Conservation (phyloP, 805 yeast species). For the Metschnikowia aberdeeniae region DNA sequence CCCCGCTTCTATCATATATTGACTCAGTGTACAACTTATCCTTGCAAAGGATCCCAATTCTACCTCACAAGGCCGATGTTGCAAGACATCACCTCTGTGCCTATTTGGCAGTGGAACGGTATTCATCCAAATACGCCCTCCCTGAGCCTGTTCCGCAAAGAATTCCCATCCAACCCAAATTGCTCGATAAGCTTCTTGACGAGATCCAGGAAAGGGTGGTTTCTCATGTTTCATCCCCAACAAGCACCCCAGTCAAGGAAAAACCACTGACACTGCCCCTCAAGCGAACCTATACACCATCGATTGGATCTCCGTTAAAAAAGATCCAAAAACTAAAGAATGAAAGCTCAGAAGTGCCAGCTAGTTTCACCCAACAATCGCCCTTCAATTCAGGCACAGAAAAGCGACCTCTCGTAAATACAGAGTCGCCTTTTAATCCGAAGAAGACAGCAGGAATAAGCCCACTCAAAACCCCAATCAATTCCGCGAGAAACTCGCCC, state of each 20-base stretch:
- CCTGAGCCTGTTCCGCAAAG: slow-evolving; percentile 47
- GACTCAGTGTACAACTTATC: slow-evolving; percentile 48
- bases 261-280: slow-evolving; percentile 15
- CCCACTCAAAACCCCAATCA: slow-evolving; percentile 21
- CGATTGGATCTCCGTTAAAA: slow-evolving; percentile 35
- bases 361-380: slow-evolving; percentile 6
- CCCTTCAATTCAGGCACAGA: slow-evolving; percentile 8
- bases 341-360: background rate
- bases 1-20: slow-evolving; percentile 35
- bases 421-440: slow-evolving; percentile 14
- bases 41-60: slow-evolving; percentile 45
- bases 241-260: slow-evolving; percentile 13
- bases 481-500: slow-evolving; percentile 7
- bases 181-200: slow-evolving; percentile 38
- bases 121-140: slow-evolving; percentile 38
- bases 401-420: slow-evolving; percentile 3
- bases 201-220: slow-evolving; percentile 43
- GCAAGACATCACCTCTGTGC: slow-evolving; percentile 71
- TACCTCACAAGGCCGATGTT: slow-evolving; percentile 53
- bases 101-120: slow-evolving; percentile 51
- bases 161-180: slow-evolving; percentile 55
- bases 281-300: slow-evolving; percentile 27
- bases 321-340: slow-evolving; percentile 26
- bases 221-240: slow-evolving; percentile 23
- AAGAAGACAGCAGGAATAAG: background rate